Evolutionary conservation across 2,329 filamentous ascomycete genomes (phyloP).

Genomic region (Xylariomycetidae sp.): DNA sequence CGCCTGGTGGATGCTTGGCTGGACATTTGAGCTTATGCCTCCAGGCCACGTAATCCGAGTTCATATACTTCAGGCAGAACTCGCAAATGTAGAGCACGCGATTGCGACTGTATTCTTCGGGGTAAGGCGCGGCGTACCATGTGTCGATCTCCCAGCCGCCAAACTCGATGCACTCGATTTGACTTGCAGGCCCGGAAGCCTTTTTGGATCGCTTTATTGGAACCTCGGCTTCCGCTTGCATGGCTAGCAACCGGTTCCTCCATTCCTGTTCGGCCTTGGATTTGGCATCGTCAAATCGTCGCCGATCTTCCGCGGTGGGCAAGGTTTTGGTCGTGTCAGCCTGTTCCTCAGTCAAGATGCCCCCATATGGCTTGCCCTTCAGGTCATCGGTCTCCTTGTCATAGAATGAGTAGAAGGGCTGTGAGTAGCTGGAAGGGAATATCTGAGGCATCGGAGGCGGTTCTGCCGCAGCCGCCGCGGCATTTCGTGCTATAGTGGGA

Average conservation of each 20-base stretch:
- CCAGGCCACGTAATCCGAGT: conserved; percentile 97
- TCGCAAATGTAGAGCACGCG: conserved; percentile 98
- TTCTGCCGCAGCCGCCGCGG: conserved; percentile 29
- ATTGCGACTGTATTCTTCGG: conserved; percentile 96
- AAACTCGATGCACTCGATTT: conserved; percentile 98
- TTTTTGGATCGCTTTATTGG: conserved; percentile 67
- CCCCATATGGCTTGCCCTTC: conserved; percentile 92
- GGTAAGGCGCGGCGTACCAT: conserved; percentile 97
- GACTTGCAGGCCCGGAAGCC: conserved; percentile 78
- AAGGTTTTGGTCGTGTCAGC: conserved; percentile 89
- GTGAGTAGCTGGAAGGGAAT: conserved; percentile 58
- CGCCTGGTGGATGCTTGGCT: conserved; percentile 92
- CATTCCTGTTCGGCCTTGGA: conserved; percentile 90
- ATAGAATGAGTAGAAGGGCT: conserved; percentile 82
- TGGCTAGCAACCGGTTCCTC: conserved; percentile 59
- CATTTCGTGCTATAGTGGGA: conserved; percentile 20
- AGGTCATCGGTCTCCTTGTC: conserved; percentile 85
- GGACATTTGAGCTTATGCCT: conserved; percentile 95
- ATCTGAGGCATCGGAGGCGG: conserved; percentile 52
- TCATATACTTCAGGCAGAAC: conserved; percentile 99
- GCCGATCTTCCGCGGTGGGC: conserved; percentile 73
- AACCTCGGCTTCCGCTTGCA: conserved; percentile 60
- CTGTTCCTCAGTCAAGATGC: conserved; percentile 82
- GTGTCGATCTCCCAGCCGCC: conserved; percentile 97
- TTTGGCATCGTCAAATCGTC: conserved; percentile 84